Evolutionary conservation across 257 asterid species (phyloP), one percentile per base, ranked within the genome.

Genomic region (Solanum ossicruentum): DNA sequence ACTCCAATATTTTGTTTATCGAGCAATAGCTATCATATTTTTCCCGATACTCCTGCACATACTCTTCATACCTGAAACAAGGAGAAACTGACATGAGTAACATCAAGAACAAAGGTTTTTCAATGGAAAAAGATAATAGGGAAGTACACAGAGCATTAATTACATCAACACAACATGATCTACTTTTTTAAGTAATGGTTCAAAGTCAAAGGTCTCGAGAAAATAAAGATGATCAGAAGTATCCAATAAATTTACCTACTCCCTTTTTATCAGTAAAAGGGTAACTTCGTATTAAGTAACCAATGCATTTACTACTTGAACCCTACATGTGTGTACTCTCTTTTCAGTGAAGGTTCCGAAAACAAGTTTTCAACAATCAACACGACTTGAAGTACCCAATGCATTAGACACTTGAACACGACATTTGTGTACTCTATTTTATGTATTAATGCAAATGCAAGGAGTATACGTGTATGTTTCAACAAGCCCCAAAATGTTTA

Each of bases 31-130:
- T 89, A 60, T 91, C 95, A 65, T 93, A 93, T 88, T 97, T 97
- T 89, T 95, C 99, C 85, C 89, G 92, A 89, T 86, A 97, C 88
- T 97, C 99, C 89, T 94, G 90, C 85, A 97, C 97, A 86, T 97
- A 95, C 83, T 87, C 96, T 86, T 89, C 85, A 81, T 95, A 95
- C 92, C 99, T 97, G 89, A 86, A 47, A 80, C 26, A 75, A 43
- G 57, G 39, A 66, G 67, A 20, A 18, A 41, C 67, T 82, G 71
- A 75, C 86, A 66, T 36, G 67, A 80, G 83, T 60, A 83, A 78
- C 58, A 83, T 87, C 69, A 84, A 73, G 80, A 85, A 47, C 32
- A 54, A 63, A 70, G 85, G 86, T 79, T 55, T 32, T 75, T 77
- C 60, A 87, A 84, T 75, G 51, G 45, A 71, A 18, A 55, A 32